These are phyloP conservation scores for Rhododendron henanense DNA, from an alignment of 148 eudicot genomes.

Conservation along the genomic window DNA sequence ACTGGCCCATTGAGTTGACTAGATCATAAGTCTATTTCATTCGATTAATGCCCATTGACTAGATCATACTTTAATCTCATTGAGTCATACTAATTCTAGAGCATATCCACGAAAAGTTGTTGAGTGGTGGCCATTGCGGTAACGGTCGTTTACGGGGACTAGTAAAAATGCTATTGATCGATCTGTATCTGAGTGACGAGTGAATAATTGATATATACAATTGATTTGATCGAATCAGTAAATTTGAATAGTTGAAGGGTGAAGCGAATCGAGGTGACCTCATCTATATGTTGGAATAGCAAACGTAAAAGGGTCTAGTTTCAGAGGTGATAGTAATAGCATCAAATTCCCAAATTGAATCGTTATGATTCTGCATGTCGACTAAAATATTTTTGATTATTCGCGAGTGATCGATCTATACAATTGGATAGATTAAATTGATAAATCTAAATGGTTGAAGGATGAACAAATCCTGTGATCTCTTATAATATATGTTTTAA, in stretches of 20 bases:
- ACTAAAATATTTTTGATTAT: neutral
- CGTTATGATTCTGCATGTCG: no score
- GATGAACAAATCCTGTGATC: neutral
- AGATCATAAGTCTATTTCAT: neutral
- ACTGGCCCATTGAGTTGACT: neutral
- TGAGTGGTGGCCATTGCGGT: no score
- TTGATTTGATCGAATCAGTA: neutral
- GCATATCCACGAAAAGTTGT: no score
- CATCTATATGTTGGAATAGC: neutral
- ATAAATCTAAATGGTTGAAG: neutral
- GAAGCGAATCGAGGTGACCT: neutral
- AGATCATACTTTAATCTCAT: no score
- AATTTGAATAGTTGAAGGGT: neutral
- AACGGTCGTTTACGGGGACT: no score
- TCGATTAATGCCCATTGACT: neutral
- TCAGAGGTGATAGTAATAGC: neutral
- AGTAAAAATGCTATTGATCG: neutral
- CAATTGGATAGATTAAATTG: neutral
- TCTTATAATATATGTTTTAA: neutral
- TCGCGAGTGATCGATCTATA: no score
- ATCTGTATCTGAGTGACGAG: neutral
- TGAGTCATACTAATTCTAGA: no score
- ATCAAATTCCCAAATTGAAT: neutral
- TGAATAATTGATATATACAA: neutral
- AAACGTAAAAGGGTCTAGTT: neutral